Conservation (phyloP, 2,329 filamentous ascomycete genomes). For the Aureobasidium mangrovei region DNA sequence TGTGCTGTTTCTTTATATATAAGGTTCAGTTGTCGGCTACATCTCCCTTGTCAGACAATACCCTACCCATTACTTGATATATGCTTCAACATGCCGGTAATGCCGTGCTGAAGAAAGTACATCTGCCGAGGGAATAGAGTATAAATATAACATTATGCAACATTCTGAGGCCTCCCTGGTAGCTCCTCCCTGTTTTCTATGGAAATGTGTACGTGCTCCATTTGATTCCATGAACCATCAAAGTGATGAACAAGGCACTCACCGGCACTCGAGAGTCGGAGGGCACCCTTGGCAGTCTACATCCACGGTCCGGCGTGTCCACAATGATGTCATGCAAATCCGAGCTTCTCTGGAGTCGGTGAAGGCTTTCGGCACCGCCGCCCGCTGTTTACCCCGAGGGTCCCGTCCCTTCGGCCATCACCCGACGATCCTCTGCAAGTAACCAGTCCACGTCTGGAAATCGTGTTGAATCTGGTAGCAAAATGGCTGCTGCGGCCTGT, state of each 20-base stretch:
- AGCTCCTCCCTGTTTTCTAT: no score
- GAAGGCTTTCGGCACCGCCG: slow-evolving; percentile 8
- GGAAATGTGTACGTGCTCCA: no score
- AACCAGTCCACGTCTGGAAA: neutral
- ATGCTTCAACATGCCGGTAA: no score
- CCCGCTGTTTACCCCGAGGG: neutral
- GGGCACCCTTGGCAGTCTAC: no score
- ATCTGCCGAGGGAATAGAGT: no score
- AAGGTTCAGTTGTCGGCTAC: neutral
- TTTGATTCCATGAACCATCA: no score
- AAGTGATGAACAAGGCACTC: no score
- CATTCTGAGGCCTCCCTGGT: no score
- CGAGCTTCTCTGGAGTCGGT: neutral
- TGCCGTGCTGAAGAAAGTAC: no score
- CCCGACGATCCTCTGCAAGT: neutral
- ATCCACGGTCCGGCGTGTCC: neutral
- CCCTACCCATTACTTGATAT: no score
- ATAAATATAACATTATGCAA: no score
- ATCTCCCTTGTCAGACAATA: neutral
- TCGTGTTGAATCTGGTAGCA: neutral
- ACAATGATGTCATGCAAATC: neutral
- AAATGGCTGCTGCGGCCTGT: neutral
- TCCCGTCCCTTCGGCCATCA: neutral
- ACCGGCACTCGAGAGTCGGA: no score
- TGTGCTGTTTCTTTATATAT: neutral